Base-by-base conservation (phyloP, 257 asterid genomes). In the Forsythia viridissima region DNA sequence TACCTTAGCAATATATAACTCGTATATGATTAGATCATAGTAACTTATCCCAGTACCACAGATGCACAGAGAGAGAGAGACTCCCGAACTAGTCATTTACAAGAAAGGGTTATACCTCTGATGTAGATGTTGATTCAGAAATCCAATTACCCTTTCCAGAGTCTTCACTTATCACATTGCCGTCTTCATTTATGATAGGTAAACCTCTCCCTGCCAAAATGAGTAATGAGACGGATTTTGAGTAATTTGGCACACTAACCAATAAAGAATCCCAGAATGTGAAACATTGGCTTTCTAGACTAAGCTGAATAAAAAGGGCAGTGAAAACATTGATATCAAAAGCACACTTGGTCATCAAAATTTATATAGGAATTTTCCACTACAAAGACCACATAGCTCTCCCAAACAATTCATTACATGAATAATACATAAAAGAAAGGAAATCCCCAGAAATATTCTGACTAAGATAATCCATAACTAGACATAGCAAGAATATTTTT, bases 151-250 rank as follows among this genome's bases (percentile, higher is more conserved):
- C 81, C 90, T 88, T 93, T 70, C 85, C 94, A 80, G 92, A 77
- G 66, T 90, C 97, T 42, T 91, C 94, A 7, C 84, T 74, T 73
- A 90, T 84, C 75, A 92, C 86, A 91, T 85, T 89, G 59, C 98
- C 97, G 77, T 96, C 93, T 91, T 93, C 98, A 16, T 92, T 91
- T 61, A 96, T 75, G 73, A 96, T 85, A 6, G 99, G 98, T 40
- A 93, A 82, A 75, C 97, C 91, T 82, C 97, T 90, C 70, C 92
- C 99, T 96, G 87, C 78, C 83, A 75, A 63, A 18, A 43, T 71
- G 16, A 37, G 13, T 75, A 42, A 38, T 78, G 43, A 70, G 44
- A 73, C 65, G 67, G 67, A 61, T 80, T 71, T 10, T 6, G 18
- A 73, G 71, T 44, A 59, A 51, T 65, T 70, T 52, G 61, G 57